phyloP scores from a whole-genome alignment of 2,329 filamentous ascomycete genomes.

The Sarocladium strictum region DNA sequence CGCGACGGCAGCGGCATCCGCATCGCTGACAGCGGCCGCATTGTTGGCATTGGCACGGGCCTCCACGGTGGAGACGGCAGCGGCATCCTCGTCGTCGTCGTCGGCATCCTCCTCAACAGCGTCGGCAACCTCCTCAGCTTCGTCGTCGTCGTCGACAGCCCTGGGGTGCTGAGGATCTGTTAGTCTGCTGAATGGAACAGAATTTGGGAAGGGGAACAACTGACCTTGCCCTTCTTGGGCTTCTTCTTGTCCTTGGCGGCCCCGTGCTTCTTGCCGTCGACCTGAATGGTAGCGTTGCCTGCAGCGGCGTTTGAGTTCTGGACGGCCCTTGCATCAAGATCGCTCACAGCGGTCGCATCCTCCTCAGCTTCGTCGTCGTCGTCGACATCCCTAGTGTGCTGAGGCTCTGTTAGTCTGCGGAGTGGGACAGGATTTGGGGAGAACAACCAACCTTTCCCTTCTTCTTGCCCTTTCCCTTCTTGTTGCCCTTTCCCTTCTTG shows the following conservation, averaged over 20 bases:
- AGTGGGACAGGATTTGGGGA: too few relatives aligned
- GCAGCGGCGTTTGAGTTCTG: background rate
- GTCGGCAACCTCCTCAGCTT: slow-evolving; percentile 7
- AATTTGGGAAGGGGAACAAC: background rate
- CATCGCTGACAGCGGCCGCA: background rate
- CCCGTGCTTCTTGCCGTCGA: slow-evolving; percentile 5
- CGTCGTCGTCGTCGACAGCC: slow-evolving; percentile 9
- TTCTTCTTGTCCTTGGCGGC: background rate
- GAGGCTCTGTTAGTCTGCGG: background rate
- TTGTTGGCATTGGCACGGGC: background rate
- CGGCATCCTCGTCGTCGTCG: background rate
- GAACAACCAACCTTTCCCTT: background rate
- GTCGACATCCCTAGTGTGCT: slow-evolving; percentile 12
- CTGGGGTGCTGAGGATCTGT: slow-evolving; percentile 11
- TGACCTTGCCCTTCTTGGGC: slow-evolving; percentile 11
- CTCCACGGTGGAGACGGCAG: background rate
- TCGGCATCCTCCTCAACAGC: slow-evolving; percentile 7
- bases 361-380: slow-evolving; percentile 9
- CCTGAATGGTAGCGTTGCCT: background rate
- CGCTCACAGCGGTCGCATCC: background rate
- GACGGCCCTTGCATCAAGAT: background rate
- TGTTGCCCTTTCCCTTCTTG: background rate
- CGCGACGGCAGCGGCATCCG: background rate
- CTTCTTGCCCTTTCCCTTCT: slow-evolving; percentile 7
- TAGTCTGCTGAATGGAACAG: background rate